These are phyloP conservation scores for Tolypocladium album DNA, from an alignment of 2,329 filamentous ascomycete species.

Conservation along the genomic window DNA sequence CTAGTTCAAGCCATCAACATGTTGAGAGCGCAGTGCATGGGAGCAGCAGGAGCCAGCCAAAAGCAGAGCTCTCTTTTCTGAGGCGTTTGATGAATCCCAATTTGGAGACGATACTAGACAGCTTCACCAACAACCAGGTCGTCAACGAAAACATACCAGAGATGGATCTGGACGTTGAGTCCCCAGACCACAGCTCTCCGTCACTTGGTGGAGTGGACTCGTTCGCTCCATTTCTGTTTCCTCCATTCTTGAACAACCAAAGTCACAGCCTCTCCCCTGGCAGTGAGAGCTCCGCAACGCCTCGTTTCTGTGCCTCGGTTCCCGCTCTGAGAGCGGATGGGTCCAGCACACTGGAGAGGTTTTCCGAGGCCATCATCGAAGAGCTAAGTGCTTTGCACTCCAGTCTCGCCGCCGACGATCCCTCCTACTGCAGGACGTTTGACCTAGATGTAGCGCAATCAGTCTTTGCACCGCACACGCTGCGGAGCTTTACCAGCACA, in stretches of 20 bases:
- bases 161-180: slow-evolving; percentile 1
- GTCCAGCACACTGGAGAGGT: not conserved
- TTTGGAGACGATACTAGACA: slow-evolving; percentile 2
- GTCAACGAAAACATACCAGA: slow-evolving; percentile 2
- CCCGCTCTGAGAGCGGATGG: not conserved
- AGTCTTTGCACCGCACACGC: slow-evolving; percentile 10
- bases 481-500: slow-evolving; percentile 8
- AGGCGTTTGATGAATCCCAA: slow-evolving; percentile 2
- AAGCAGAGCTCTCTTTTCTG: not conserved
- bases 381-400: not conserved
- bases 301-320: not conserved
- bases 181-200: not conserved
- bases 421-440: not conserved
- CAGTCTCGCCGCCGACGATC: not conserved
- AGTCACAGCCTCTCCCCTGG: not conserved
- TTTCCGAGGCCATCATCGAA: not conserved
- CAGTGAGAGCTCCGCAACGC: not conserved
- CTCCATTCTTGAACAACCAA: slow-evolving; percentile 5
- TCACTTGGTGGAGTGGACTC: not conserved
- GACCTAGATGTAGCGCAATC: slow-evolving; percentile 3
- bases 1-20: no score
- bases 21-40: not conserved
- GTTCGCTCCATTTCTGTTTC: not conserved
- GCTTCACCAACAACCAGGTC: not conserved
- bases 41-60: not conserved